phyloP scores from a whole-genome alignment of 257 asterid species.

The Lycium barbarum region DNA sequence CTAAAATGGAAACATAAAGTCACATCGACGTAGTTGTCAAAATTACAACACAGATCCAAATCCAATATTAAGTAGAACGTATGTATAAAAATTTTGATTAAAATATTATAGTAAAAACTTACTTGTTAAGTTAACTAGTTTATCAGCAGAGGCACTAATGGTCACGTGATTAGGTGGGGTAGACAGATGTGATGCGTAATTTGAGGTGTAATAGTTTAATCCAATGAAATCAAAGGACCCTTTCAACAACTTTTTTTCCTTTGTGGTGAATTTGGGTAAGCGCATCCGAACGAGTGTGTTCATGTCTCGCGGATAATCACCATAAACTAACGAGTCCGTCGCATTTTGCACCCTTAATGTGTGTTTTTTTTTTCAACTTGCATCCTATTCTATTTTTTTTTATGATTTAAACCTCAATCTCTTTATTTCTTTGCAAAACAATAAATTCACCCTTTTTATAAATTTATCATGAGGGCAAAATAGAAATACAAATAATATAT shows the following conservation, averaged over 20 bases:
- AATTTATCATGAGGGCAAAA: too few relatives aligned
- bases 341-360: too few relatives aligned
- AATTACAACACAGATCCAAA: neutral
- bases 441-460: too few relatives aligned
- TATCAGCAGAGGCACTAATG: constrained; percentile 35
- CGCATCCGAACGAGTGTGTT: constrained; percentile 39
- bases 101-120: neutral
- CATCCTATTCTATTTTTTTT: too few relatives aligned
- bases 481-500: too few relatives aligned
- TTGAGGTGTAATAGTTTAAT: constrained; percentile 56
- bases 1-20: neutral
- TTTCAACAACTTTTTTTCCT: constrained; percentile 37
- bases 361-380: too few relatives aligned
- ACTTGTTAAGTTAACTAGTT: constrained; percentile 35
- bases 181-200: constrained; percentile 39
- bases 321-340: constrained; percentile 50
- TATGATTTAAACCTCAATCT: too few relatives aligned
- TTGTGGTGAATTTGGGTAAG: constrained; percentile 49
- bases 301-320: constrained; percentile 60
- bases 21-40: neutral
- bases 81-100: neutral
- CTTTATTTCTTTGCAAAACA: too few relatives aligned
- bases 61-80: neutral
- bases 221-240: constrained; percentile 64
- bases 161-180: constrained; percentile 10